Evolutionary conservation across 192 early-diverging fungal species (phyloP).

Genomic region (Helicostylum pulchrum): DNA sequence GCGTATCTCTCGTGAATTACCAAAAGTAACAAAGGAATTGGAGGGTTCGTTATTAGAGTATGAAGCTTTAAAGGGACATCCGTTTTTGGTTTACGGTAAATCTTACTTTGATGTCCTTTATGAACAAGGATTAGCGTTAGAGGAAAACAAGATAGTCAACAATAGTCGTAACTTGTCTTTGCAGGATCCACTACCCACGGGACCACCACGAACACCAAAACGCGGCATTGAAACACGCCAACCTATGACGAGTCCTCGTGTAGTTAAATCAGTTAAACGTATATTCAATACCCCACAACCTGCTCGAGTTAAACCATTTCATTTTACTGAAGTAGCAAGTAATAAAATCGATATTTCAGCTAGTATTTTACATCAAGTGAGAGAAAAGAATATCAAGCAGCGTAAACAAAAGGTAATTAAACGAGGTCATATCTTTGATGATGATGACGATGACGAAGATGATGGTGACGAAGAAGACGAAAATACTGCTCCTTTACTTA

Average conservation of each 20-base stretch:
- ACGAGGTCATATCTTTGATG: too few species aligned
- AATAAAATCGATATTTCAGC: not conserved
- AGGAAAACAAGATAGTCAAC: not conserved
- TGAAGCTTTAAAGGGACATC: constrained; percentile 32
- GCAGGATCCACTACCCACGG: not conserved
- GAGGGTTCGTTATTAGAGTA: constrained; percentile 38
- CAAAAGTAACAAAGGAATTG: constrained; percentile 36
- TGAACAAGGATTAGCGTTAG: not conserved
- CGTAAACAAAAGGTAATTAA: not conserved
- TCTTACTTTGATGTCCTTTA: constrained; percentile 23
- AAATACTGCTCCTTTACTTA: not conserved
- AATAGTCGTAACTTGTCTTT: not conserved
- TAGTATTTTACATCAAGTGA: constrained; percentile 8
- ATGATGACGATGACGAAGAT: too few species aligned
- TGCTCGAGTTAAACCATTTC: not conserved
- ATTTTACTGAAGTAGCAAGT: not conserved
- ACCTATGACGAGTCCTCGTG: constrained; percentile 16
- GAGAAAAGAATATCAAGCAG: constrained; percentile 6
- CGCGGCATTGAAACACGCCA: not conserved
- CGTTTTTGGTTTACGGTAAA: constrained; percentile 46
- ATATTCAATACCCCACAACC: constrained; percentile 25
- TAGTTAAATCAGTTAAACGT: not conserved
- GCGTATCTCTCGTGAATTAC: constrained; percentile 41
- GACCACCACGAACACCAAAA: constrained; percentile 17
- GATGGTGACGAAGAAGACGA: not conserved